Evolutionary conservation across 345 rosid species (phyloP).

Genomic region (Combretum micranthum): DNA sequence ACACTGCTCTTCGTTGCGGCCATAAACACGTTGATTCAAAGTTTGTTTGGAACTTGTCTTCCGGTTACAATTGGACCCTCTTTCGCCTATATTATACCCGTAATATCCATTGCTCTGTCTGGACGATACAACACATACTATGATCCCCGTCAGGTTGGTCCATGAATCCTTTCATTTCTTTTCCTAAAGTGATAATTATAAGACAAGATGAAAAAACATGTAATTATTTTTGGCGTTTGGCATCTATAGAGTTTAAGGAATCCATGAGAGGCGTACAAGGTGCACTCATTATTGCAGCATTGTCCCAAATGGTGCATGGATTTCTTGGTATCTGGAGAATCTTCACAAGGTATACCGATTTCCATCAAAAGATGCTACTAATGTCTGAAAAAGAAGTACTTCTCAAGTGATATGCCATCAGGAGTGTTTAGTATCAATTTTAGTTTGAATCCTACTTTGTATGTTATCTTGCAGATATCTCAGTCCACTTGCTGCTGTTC

Average conservation of each 20-base stretch:
- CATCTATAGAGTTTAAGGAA: constrained; percentile 44
- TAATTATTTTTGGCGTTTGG: constrained; percentile 4
- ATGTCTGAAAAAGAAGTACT: neutral
- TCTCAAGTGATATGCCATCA: neutral
- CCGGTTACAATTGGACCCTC: constrained; percentile 87
- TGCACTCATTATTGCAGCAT: constrained; percentile 64
- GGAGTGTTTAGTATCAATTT: neutral
- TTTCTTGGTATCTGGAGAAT: constrained; percentile 85
- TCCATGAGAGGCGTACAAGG: constrained; percentile 76
- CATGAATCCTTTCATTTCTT: neutral
- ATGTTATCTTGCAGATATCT: constrained; percentile 50
- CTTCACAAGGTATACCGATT: constrained; percentile 40
- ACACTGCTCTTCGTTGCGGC: constrained; percentile 73
- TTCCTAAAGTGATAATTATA: neutral
- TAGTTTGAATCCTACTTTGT: neutral
- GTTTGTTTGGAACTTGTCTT: constrained; percentile 67
- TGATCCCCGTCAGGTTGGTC: constrained; percentile 48
- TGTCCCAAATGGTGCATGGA: constrained; percentile 52
- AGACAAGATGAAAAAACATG: neutral
- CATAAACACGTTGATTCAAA: constrained; percentile 64
- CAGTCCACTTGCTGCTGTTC: constrained; percentile 72
- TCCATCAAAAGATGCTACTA: neutral
- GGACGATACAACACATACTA: constrained; percentile 20
- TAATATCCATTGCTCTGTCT: constrained; percentile 56
- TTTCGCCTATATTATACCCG: constrained; percentile 63